Evolutionary conservation across 176 grass and related monocot species (phyloP).

Genomic region (Typha latifolia): DNA sequence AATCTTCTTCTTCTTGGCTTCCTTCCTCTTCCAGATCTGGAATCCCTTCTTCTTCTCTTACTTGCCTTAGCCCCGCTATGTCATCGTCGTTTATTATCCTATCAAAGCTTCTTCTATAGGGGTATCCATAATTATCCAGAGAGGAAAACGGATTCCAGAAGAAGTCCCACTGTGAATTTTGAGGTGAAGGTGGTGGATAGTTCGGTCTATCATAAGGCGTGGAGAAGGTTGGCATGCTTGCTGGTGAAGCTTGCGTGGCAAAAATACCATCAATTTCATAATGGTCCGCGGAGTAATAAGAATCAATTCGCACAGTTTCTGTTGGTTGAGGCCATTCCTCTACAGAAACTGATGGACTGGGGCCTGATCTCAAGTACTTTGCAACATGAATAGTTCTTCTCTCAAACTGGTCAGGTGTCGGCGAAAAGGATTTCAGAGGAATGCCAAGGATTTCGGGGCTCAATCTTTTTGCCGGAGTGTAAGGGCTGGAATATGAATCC

Average conservation of each 20-base stretch:
- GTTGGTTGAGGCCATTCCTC: constrained; percentile 44
- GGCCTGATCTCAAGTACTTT: constrained; percentile 58
- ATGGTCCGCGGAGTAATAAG: constrained; percentile 45
- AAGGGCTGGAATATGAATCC: constrained; percentile 36
- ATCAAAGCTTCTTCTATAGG: constrained; percentile 42
- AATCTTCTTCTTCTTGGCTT: constrained; percentile 13
- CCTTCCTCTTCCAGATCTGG: constrained; percentile 94
- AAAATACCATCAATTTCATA: constrained; percentile 39
- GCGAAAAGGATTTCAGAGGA: constrained; percentile 30
- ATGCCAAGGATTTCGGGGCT: constrained; percentile 50
- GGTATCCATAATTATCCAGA: constrained; percentile 50
- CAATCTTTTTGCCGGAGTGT: constrained; percentile 40
- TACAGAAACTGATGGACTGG: constrained; percentile 65
- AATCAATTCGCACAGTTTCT: constrained; percentile 62
- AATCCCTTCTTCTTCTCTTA: constrained; percentile 96
- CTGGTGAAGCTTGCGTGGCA: constrained; percentile 17
- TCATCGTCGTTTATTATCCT: constrained; percentile 70
- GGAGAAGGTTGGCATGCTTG: constrained; percentile 24
- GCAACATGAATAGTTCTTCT: constrained; percentile 58
- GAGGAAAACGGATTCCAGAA: constrained; percentile 92
- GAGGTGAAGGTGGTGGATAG: constrained; percentile 49
- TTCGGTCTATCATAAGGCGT: constrained; percentile 36
- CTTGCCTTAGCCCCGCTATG: constrained; percentile 56
- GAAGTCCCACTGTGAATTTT: constrained; percentile 74
- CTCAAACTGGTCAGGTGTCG: constrained; percentile 18